Base-by-base conservation (phyloP, 345 rosid species). In the Lepidium aucheri region DNA sequence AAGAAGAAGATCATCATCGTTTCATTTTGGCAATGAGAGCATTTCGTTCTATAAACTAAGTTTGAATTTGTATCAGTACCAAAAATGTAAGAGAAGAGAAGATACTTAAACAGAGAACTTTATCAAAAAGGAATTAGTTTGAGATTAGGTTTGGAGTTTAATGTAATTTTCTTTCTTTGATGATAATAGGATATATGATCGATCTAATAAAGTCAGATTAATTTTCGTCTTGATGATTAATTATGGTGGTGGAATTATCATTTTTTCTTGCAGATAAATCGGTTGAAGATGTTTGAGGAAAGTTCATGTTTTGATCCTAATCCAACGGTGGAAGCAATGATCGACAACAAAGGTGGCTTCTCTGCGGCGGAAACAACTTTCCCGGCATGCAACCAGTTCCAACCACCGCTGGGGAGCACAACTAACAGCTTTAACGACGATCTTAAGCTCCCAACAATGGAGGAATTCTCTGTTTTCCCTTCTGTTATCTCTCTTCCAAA, bases 251-350 rank as follows among this genome's bases (percentile, higher is more conserved):
- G 22, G 17, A 18, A 39, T 72, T 59, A 12, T n/a, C 3, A 26
- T 9, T 16, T 26, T 0, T 40, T 22, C 46, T 60, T 54, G 51
- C 77, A 74, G 77, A 14, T 16, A 50, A 16, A 64, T 26, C 9
- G 3, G 64, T 46, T 39, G n/a, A 49, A 12, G 65, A 79, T 80
- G 92, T 79, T 74, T 54, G 82, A 73, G 33, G 82, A 79, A 53
- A 68, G 67, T 15, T 82, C 59, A 32, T 80, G 75, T 56, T 87
- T 79, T 76, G 85, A 80, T 43, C 73, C 82, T 54, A 73, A 33
- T 61, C 55, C 81, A 60, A 39, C 68, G 45, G 43, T 74, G 26
- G 86, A 74, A 42, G 75, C 49, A 58, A 65, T 56, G 12, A 22
- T 60, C 9, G 73, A 63, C 42, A 61, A 43, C 18, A 44, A 36